A percentile compares a stretch with the other conserved stretches of the same genome.
phyloP scores from a whole-genome alignment of 441 rosid species.

The Heliophila coronopifolia region DNA sequence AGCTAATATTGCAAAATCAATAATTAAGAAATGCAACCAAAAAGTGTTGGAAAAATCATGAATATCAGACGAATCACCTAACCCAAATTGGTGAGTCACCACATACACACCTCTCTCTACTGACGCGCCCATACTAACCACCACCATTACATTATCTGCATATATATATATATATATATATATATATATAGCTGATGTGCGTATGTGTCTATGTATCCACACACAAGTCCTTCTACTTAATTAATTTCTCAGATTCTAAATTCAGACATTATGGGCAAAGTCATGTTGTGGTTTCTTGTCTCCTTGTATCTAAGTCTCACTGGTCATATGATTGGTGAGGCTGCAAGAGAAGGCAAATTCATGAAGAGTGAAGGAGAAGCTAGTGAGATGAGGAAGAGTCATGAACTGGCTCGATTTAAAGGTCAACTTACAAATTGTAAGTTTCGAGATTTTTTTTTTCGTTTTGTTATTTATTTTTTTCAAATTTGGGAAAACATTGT shows the following conservation, averaged over 20 bases:
- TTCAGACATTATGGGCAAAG: slow-evolving; percentile 18
- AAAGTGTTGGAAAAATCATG: slow-evolving; percentile 12
- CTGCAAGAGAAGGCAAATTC: slow-evolving; percentile 24
- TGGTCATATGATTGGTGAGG: slow-evolving; percentile 24
- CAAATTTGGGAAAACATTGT: no score
- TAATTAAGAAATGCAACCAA: not conserved
- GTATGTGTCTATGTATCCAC: not conserved
- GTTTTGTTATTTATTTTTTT: no score
- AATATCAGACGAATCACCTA: slow-evolving; percentile 24
- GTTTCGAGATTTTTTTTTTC: no score
- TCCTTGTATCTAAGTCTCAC: slow-evolving; percentile 24
- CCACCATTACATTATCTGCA: not conserved
- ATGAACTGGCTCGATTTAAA: slow-evolving; percentile 12
- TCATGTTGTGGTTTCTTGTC: slow-evolving; percentile 24
- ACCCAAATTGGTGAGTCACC: slow-evolving; percentile 20
- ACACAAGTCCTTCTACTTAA: slow-evolving; percentile 3
- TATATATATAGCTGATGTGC: slow-evolving; percentile 10
- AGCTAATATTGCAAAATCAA: slow-evolving; percentile 4
- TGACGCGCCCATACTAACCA: slow-evolving; percentile 8
- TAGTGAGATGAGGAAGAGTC: slow-evolving; percentile 11
- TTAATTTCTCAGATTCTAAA: slow-evolving; percentile 5
- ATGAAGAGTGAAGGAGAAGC: slow-evolving; percentile 11
- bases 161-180: no score
- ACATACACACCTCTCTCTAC: slow-evolving; percentile 17
- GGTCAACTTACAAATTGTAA: slow-evolving; percentile 27